Evolutionary conservation across 2,329 filamentous ascomycete species (phyloP), one percentile per base, ranked within the genome.

Genomic region (Pezicula neosporulosa): DNA sequence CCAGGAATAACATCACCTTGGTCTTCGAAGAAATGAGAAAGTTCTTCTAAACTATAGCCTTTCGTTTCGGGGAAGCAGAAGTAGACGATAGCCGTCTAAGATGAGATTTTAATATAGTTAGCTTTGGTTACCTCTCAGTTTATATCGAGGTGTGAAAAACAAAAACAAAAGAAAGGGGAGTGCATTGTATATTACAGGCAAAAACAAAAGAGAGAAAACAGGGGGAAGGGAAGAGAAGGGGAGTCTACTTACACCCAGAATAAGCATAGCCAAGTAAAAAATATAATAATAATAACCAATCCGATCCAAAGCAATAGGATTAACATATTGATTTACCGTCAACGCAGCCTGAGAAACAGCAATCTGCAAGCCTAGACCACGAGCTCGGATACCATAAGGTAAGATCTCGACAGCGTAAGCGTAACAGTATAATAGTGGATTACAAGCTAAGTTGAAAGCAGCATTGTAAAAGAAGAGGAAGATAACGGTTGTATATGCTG

Each of bases 391-490:
- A 21, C 47, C 48, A 38, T 49, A 60, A 4, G 58, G 58, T 18
- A 60, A 28, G 30, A 62, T 61, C 39, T 60, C 60, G 12, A 50
- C 53, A 24, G 52, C 42, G 27, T 60, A 62, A 8, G n/a, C n/a
- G n/a, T n/a, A n/a, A n/a, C 48, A 53, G 24, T 58, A 57, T 4
- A 54, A 28, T 6, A 60, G 37, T 15, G 56, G 56, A 38, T 57
- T 58, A 42, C 57, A 62, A 16, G 55, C 60, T n/a, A 70, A 54
- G 33, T 67, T 66, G 48, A 61, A 68, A 56, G 76, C 73, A 50
- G 74, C 68, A 39, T 67, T 67, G 68, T 73, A 76, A 49, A 77
- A 63, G 67, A 72, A 78, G 57, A 78, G 71, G 66, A 77, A 72
- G 53, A 68, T 66, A 51, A 76, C 69, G 50, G 48, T 52, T 6